These are phyloP conservation scores for Pontederia crassipes DNA, from an alignment of 176 grass and related monocot species.

Conservation along the genomic window DNA sequence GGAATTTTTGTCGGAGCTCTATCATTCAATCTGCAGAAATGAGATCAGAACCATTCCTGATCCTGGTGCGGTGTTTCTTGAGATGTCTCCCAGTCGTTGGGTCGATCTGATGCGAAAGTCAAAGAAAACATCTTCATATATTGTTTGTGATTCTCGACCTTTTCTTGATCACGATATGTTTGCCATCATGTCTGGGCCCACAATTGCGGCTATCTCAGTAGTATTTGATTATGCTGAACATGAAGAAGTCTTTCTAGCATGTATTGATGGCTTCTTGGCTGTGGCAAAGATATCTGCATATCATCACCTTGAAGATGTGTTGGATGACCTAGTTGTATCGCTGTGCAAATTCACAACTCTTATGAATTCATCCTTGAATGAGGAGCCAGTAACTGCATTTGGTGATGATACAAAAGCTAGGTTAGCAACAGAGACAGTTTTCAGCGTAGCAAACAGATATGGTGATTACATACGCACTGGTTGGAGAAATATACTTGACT, in stretches of 20 bases:
- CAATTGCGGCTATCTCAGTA: constrained; percentile 87
- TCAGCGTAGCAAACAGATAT: constrained; percentile 81
- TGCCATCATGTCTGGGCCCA: constrained; percentile 66
- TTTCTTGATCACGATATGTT: constrained; percentile 95
- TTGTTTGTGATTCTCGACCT: constrained; percentile 54
- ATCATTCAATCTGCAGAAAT: constrained; percentile 83
- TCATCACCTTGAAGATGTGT: constrained; percentile 73
- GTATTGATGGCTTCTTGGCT: constrained; percentile 77
- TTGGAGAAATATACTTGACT: constrained; percentile 85
- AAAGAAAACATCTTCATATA: constrained; percentile 62
- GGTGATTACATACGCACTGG: constrained; percentile 72
- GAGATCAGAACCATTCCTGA: constrained; percentile 87
- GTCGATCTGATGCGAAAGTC: constrained; percentile 85
- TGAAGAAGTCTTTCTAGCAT: constrained; percentile 53
- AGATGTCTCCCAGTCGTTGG: constrained; percentile 93
- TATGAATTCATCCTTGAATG: constrained; percentile 46
- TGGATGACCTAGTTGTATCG: constrained; percentile 92
- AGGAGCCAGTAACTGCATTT: constrained; percentile 72
- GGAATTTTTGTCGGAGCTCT: constrained; percentile 74
- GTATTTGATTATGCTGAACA: constrained; percentile 92
- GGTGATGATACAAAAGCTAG: constrained; percentile 88
- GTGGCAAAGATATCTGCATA: constrained; percentile 80
- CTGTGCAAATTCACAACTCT: constrained; percentile 89
- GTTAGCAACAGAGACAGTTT: constrained; percentile 85
- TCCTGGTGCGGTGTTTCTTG: constrained; percentile 66